These are phyloP conservation scores for Fragaria nilgerrensis DNA, from an alignment of 306 rosid species.

Conservation along the genomic window DNA sequence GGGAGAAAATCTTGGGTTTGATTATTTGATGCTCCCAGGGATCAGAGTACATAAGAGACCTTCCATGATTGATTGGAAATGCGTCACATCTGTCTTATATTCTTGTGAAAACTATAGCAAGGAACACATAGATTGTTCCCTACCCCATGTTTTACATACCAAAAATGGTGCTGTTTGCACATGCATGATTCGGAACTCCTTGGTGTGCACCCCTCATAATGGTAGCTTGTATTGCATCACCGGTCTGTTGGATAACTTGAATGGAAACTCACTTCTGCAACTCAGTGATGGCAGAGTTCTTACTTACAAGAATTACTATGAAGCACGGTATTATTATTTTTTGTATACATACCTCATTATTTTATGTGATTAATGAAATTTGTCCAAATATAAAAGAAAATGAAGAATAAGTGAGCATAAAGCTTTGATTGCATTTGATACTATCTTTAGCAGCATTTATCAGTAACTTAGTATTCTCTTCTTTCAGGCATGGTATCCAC, in stretches of 20 bases:
- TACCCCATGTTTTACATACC: slow-evolving; percentile 28
- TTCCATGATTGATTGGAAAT: slow-evolving; percentile 50
- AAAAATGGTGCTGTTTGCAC: slow-evolving; percentile 46
- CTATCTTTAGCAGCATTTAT: not conserved
- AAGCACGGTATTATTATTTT: slow-evolving; percentile 39
- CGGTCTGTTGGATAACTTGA: slow-evolving; percentile 32
- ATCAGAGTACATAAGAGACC: slow-evolving; percentile 11
- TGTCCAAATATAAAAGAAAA: not conserved
- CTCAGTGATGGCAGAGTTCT: slow-evolving; percentile 38
- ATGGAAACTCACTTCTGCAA: slow-evolving; percentile 52
- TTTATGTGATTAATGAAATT: not conserved
- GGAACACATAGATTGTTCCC: slow-evolving; percentile 23
- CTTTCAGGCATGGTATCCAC: slow-evolving; percentile 55
- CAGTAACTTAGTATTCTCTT: slow-evolving; percentile 22
- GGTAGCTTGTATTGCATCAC: slow-evolving; percentile 50
- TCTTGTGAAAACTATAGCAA: slow-evolving; percentile 20
- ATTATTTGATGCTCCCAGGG: slow-evolving; percentile 80
- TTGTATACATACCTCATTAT: not conserved
- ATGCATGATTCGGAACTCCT: slow-evolving; percentile 51
- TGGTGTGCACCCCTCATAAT: slow-evolving; percentile 75
- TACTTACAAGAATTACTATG: slow-evolving; percentile 56
- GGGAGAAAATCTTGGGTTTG: slow-evolving; percentile 46
- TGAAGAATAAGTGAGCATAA: not conserved
- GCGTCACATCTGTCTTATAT: slow-evolving; percentile 41
- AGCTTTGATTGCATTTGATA: not conserved